Conservation (phyloP, 2,329 filamentous ascomycete genomes). For the Diaporthe aspalathi region DNA sequence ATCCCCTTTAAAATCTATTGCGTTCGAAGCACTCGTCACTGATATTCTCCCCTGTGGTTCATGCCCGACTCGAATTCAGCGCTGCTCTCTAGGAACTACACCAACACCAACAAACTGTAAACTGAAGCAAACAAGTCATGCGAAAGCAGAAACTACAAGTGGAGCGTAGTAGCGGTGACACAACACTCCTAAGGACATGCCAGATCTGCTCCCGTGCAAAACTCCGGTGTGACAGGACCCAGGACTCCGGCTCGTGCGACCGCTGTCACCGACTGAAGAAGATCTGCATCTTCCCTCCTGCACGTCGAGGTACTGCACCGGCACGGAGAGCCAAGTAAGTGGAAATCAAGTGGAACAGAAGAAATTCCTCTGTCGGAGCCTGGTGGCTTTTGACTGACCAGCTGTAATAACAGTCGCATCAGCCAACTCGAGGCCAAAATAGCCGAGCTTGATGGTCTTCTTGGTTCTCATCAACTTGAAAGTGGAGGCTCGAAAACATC, state of each 20-base stretch:
- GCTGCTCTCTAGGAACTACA: background rate
- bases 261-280: constrained; percentile 49
- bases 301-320: constrained; percentile 38
- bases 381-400: background rate
- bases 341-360: too few species aligned
- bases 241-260: constrained; percentile 49
- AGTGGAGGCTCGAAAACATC: background rate
- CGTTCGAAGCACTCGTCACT: background rate
- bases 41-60: too few species aligned
- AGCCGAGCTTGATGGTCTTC: constrained; percentile 1
- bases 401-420: constrained; percentile 1
- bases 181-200: constrained; percentile 46
- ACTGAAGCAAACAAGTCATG: background rate
- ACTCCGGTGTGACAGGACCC: constrained; percentile 50
- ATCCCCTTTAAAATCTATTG: background rate
- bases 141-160: background rate
- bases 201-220: constrained; percentile 51
- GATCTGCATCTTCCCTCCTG: constrained; percentile 47
- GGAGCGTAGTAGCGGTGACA: background rate
- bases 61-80: background rate
- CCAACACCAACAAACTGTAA: background rate
- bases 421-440: constrained; percentile 10
- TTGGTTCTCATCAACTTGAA: background rate
- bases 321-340: background rate
- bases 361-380: too few species aligned